Conservation (phyloP, 179 eudicot genomes). For the Camellia oleifera region DNA sequence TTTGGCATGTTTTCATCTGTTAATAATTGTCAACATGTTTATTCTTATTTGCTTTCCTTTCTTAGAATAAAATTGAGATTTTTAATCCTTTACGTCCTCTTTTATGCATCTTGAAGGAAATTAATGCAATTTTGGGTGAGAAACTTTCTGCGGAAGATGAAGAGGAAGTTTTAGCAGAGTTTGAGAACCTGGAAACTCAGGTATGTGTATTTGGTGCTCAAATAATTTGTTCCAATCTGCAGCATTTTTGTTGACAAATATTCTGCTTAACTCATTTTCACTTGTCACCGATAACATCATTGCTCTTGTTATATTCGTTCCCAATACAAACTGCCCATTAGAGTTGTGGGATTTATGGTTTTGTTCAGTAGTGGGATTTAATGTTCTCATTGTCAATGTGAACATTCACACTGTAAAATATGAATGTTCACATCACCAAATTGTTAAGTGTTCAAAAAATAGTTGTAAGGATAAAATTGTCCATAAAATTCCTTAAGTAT, state of each 20-base stretch:
- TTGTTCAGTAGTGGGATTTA: not conserved
- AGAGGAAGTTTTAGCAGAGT: slow-evolving; percentile 87
- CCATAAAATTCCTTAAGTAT: too few relatives aligned
- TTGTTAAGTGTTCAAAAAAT: too few relatives aligned
- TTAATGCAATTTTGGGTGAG: slow-evolving; percentile 86
- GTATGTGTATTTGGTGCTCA: slow-evolving; percentile 30
- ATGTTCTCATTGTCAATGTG: not conserved
- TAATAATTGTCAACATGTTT: not conserved
- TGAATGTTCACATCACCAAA: too few relatives aligned
- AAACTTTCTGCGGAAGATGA: slow-evolving; percentile 91
- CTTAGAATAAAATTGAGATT: too few relatives aligned
- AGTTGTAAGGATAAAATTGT: too few relatives aligned
- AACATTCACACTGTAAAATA: not conserved
- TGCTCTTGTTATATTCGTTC: not conserved
- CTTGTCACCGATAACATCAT: not conserved
- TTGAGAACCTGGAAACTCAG: slow-evolving; percentile 80
- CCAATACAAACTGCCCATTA: not conserved
- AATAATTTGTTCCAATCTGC: slow-evolving; percentile 6
- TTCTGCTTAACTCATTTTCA: not conserved
- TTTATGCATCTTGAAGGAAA: slow-evolving; percentile 52
- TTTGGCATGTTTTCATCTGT: slow-evolving; percentile 5
- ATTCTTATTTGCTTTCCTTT: slow-evolving; percentile 5
- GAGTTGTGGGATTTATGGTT: not conserved
- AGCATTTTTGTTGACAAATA: not conserved
- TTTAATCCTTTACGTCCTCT: not conserved